Conservation (phyloP, 73 alveolate species). For the Paramecium pentaurelia region DNA sequence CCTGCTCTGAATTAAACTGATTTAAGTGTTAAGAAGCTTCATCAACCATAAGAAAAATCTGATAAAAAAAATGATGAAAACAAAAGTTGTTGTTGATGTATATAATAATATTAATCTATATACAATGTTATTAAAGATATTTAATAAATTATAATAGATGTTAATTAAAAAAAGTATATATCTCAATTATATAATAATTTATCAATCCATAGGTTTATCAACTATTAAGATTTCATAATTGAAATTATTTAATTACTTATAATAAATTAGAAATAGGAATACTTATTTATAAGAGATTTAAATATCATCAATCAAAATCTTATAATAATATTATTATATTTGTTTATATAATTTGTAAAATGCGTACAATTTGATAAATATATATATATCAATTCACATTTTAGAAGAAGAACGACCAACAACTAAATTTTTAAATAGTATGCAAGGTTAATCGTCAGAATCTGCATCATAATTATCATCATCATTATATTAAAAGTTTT, state of each 20-base stretch:
- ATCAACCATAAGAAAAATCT: not conserved
- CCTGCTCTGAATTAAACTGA: not conserved
- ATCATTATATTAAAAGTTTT: not conserved
- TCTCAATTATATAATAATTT: too few relatives aligned
- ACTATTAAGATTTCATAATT: too few relatives aligned
- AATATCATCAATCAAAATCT: too few relatives aligned
- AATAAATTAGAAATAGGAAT: too few relatives aligned
- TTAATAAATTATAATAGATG: not conserved
- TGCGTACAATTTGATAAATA: not conserved
- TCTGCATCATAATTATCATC: not conserved
- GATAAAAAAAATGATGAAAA: not conserved
- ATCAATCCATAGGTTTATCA: too few relatives aligned
- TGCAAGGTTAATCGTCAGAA: not conserved
- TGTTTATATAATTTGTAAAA: too few relatives aligned
- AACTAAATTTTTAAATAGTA: not conserved
- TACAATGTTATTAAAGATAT: not conserved
- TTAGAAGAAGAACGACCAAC: constrained; percentile 2
- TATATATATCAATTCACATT: not conserved
- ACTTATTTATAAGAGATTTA: not conserved
- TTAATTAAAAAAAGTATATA: too few relatives aligned
- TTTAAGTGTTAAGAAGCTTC: not conserved
- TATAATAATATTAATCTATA: not conserved
- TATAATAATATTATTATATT: too few relatives aligned
- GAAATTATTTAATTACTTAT: too few relatives aligned
- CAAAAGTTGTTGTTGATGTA: not conserved